Evolutionary conservation across 78 protist genomes (phyloP).

Genomic region (Tieghemostelium lacteum): DNA sequence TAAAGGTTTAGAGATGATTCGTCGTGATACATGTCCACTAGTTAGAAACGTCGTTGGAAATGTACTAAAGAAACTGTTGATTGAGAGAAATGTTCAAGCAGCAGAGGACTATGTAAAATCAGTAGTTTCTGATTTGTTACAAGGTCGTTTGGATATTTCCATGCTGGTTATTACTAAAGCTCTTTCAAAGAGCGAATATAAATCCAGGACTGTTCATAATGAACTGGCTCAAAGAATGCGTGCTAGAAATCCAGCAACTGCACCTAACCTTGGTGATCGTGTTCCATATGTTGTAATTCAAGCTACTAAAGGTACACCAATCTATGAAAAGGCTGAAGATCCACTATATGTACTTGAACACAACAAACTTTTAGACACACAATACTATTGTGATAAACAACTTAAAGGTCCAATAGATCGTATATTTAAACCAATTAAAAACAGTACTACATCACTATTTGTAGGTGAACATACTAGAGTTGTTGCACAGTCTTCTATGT

Average conservation of each 20-base stretch:
- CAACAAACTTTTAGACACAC: slow-evolving; percentile 96
- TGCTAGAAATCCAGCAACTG: slow-evolving; percentile 94
- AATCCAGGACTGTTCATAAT: slow-evolving; percentile 95
- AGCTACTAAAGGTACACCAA: slow-evolving; percentile 92
- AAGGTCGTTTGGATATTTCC: slow-evolving; percentile 96
- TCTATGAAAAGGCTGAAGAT: slow-evolving; percentile 98
- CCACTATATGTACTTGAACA: slow-evolving; percentile 98
- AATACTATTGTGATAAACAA: slow-evolving; percentile 98
- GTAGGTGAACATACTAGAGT: slow-evolving; percentile 97
- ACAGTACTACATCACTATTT: slow-evolving; percentile 64
- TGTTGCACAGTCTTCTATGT: slow-evolving; percentile 52
- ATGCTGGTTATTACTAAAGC: slow-evolving; percentile 97
- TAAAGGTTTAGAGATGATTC: slow-evolving; percentile 97
- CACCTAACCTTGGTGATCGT: slow-evolving; percentile 99
- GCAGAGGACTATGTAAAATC: slow-evolving; percentile 92
- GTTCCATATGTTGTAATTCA: slow-evolving; percentile 98
- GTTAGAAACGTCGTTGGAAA: slow-evolving; percentile 90
- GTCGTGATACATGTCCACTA: slow-evolving; percentile 99
- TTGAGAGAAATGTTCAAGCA: slow-evolving; percentile 87
- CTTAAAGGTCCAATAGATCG: slow-evolving; percentile 94
- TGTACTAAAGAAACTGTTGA: slow-evolving; percentile 88
- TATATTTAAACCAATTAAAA: slow-evolving; percentile 94
- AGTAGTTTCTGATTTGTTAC: slow-evolving; percentile 92
- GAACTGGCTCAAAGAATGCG: slow-evolving; percentile 98
- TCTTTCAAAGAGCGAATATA: slow-evolving; percentile 86